Percentiles rank a stretch among this genome's conserved stretches.
These are phyloP conservation scores for Tolypocladium pustulatum DNA, from an alignment of 2,329 filamentous ascomycete species.

Conservation along the genomic window DNA sequence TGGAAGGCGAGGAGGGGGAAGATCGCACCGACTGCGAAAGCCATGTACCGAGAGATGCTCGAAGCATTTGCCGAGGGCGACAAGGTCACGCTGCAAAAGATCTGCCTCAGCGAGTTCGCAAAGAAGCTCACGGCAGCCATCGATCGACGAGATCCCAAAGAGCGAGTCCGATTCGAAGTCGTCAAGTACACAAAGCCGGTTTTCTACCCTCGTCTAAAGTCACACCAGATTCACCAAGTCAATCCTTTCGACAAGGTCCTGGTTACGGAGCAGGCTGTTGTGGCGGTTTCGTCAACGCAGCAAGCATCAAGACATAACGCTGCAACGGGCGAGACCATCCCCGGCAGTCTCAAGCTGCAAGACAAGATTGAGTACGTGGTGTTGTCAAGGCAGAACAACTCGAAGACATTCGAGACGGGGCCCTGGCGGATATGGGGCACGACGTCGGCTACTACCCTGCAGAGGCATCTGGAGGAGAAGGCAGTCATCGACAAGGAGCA, in stretches of 20 bases:
- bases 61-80: conserved; percentile 51
- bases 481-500: conserved; percentile 22
- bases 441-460: conserved; percentile 39
- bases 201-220: conserved; percentile 39
- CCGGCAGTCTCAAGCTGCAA: conserved; percentile 38
- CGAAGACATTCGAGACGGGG: conserved; percentile 32
- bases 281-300: conserved; percentile 48
- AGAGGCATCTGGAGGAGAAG: conserved; percentile 26
- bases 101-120: conserved; percentile 45
- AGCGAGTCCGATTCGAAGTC: conserved; percentile 43
- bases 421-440: conserved; percentile 60
- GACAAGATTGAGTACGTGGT: conserved; percentile 56
- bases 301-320: conserved; percentile 32
- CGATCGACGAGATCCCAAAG: conserved; percentile 33
- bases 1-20: conserved; percentile 30
- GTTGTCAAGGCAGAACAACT: conserved; percentile 37
- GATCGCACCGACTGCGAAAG: conserved; percentile 42
- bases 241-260: conserved; percentile 28
- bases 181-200: conserved; percentile 33
- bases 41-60: conserved; percentile 51
- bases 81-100: conserved; percentile 32
- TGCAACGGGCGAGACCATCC: conserved; percentile 26
- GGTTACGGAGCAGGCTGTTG: conserved; percentile 42
- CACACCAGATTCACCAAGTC: conserved; percentile 40
- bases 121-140: conserved; percentile 42